Base-by-base conservation (phyloP, 176 grass and related monocot genomes). In the Oropetium thomaeum region DNA sequence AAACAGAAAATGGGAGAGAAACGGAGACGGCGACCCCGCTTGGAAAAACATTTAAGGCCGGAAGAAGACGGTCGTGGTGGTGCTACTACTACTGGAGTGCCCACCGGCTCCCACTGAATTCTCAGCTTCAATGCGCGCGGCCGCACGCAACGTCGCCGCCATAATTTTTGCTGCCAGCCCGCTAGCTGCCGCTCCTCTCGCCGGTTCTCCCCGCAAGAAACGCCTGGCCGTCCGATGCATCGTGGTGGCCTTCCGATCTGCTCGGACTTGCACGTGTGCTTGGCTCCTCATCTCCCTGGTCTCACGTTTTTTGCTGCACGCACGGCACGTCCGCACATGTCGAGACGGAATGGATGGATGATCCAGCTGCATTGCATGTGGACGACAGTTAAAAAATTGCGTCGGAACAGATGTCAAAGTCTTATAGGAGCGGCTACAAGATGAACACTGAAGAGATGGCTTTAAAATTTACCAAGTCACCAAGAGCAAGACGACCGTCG, bases 71-170 rank as follows among this genome's bases (percentile, higher is more conserved):
- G 73, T 74, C 82, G 78, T 85, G 55, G 73, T 57, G 73, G 34
- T 69, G 71, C 13, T 52, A 45, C 20, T 70, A n/a, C 29, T 29
- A 75, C 34, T 58, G 38, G 20, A 76, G 63, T 71, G n/a, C n/a
- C 76, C 81, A 84, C 84, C 72, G 67, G 84, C 32, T 76, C 70
- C 29, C 76, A 87, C 73, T 90, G 81, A 87, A 84, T 90, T 73
- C 77, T n/a, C 14, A 23, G 38, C 64, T 84, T 90, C 53, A 90
- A 73, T 90, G 60, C 70, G 43, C 65, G 6, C 59, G 62, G 54
- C 23, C 40, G 10, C 71, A 53, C 23, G 48, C 64, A 83, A 80
- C 57, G 66, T 79, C 32, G 64, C 10, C 52, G 57, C 79, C 3
- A 41, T 74, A n/a, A 19, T 15, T 34, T 28, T 45, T 30, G 26